These are phyloP conservation scores for Butyriboletus loyo DNA, from an alignment of 768 basidiomycete species.

Conservation along the genomic window DNA sequence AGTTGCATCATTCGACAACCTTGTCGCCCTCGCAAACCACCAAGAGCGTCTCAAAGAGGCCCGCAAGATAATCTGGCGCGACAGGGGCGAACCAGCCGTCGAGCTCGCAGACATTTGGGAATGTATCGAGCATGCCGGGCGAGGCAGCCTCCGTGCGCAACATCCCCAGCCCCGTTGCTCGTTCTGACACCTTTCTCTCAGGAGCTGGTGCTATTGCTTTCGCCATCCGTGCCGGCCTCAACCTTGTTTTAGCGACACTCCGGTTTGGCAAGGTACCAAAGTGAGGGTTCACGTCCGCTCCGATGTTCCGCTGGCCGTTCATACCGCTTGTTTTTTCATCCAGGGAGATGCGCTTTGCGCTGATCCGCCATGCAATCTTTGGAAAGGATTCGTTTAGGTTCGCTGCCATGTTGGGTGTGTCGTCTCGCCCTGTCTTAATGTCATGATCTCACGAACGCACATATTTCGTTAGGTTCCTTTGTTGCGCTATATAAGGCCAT, in stretches of 20 bases:
- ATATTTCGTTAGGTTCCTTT: slow-evolving; percentile 55
- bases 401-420: slow-evolving; percentile 78
- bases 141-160: slow-evolving; percentile 68
- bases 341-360: slow-evolving; percentile 60
- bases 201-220: slow-evolving; percentile 83
- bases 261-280: slow-evolving; percentile 63
- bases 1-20: slow-evolving; percentile 78
- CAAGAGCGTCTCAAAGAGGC: slow-evolving; percentile 72
- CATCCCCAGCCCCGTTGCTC: background rate
- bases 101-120: slow-evolving; percentile 62
- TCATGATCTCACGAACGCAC: background rate
- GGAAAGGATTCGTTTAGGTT: slow-evolving; percentile 82
- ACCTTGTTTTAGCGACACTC: slow-evolving; percentile 74
- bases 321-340: background rate
- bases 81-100: slow-evolving; percentile 70
- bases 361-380: slow-evolving; percentile 81
- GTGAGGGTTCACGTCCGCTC: slow-evolving; percentile 38
- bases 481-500: slow-evolving; percentile 76
- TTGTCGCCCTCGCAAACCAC: slow-evolving; percentile 81
- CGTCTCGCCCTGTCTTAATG: background rate
- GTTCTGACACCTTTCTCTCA: slow-evolving; percentile 27
- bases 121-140: slow-evolving; percentile 67
- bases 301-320: background rate
- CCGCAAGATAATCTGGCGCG: slow-evolving; percentile 78
- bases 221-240: slow-evolving; percentile 78